Evolutionary conservation across 169 alveolate species (phyloP).

Genomic region (Cryptosporidium viatorum): DNA sequence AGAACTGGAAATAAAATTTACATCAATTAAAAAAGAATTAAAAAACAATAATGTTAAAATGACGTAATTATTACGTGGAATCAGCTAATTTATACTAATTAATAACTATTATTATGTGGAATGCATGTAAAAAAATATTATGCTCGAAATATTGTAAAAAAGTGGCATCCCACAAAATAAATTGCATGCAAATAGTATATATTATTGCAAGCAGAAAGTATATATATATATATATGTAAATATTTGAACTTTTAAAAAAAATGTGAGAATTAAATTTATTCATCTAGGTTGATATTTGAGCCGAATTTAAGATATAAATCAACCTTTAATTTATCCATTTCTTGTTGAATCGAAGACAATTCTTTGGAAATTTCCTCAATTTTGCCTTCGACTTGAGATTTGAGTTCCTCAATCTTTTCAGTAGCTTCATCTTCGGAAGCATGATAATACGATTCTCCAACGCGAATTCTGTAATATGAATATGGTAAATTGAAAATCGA

Average conservation of each 20-base stretch:
- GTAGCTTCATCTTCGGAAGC: constrained; percentile 67
- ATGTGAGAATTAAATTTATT: background rate
- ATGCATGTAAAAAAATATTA: background rate
- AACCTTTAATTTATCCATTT: constrained; percentile 37
- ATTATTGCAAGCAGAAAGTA: background rate
- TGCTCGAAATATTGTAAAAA: background rate
- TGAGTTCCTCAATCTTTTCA: constrained; percentile 29
- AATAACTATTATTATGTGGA: background rate
- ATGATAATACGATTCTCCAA: constrained; percentile 51
- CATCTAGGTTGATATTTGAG: constrained; percentile 64
- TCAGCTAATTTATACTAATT: background rate
- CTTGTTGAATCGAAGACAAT: constrained; percentile 13
- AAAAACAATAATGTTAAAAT: background rate
- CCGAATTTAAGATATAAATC: constrained; percentile 65
- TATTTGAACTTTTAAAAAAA: no score
- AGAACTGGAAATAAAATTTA: background rate
- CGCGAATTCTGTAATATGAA: background rate
- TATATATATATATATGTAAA: background rate
- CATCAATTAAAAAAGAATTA: background rate
- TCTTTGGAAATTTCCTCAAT: constrained; percentile 23
- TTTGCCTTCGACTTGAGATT: constrained; percentile 8
- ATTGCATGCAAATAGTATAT: background rate
- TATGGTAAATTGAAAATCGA: background rate
- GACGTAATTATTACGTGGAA: background rate
- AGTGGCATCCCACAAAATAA: background rate